Evolutionary conservation across 805 yeast species (phyloP), one percentile per base, ranked within the genome.

Genomic region (Pichia eremophila): DNA sequence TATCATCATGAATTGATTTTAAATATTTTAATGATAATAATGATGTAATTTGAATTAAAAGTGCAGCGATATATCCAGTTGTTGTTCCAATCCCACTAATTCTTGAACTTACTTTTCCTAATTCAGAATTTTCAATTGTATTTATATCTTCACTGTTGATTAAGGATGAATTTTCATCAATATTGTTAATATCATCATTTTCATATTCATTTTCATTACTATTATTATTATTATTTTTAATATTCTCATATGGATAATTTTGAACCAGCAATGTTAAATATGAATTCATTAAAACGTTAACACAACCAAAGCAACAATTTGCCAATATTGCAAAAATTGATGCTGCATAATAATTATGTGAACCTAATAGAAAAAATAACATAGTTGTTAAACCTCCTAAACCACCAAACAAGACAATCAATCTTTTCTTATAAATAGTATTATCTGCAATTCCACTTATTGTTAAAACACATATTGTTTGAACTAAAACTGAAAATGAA

Each of bases 251-350:
- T 8, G 51, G 47, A 44, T 68, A 67, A 48, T 74, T 73, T 15
- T 71, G 63, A 2, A 79, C 83, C 36, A 85, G 62, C 1, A 76
- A 69, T 0, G 93, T 89, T 40, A 85, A 61, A 53, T 78, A 77
- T 1, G 93, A 81, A 60, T 85, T 85, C 8, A 89, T 90, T 54
- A 89, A 83, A 11, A 85, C 91, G 47, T 81, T 81, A 3, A 82
- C 87, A 9, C 84, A 86, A 1, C 95, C 95, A 62, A 77, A 85
- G 22, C 84, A 75, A 15, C 83, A 70, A 56, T 83, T 85, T 1
- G 87, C 82, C 0, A 79, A 43, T 7, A 83, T 72, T 15, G 85
- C 83, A 15, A 81, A 62, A 0, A 77, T 22, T 0, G 70, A 62
- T 1, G 83, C 79, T n/a, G 70, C 51, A 48, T 77, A 77, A 58